Evolutionary conservation across 768 basidiomycete genomes (phyloP), one percentile per base, ranked within the genome.

Genomic region (Coprinopsis cinerea): DNA sequence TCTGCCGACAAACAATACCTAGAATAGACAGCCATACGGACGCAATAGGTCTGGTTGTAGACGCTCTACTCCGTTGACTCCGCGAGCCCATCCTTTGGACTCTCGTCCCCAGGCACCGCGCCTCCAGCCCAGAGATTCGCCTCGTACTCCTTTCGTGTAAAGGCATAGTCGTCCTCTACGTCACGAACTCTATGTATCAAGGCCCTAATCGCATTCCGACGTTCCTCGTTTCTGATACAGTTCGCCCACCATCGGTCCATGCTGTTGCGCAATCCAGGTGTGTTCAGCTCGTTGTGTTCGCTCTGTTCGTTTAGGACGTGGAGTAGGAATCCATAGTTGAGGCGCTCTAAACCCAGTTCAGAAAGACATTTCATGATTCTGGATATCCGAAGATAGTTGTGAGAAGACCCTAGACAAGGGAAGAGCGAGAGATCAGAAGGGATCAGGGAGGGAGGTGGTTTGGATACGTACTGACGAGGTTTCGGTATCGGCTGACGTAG

Each of bases 181-280:
- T 57, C 53, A 45, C 85, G 75, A 34, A 79, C 82, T 45, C 70
- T 73, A 44, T 55, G 49, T 26, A 87, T 77, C 46, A 75, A 53
- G n/a, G 59, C 63, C 25, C 70, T 67, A 32, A 88, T 70, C 75
- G 77, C 82, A 22, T 64, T 59, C 54, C 85, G 70, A 53, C 85
- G 82, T 52, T 69, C 65, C n/a, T 74, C 71, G 54, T 82, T 72
- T 52, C 86, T 71, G 44, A 86, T 66, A 59, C 85, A 88, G 57
- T 84, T 84, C 17, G 79, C 78, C 86, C 86, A 88, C 82, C 83
- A 89, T 49, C 72, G 68, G 53, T 86, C 86, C 84, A 88, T 87
- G 61, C 86, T 88, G 54, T 66, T 64, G 43, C 64, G 61, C 43
- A 87, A 66, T 10, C 64, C 64, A 9, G 58, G 55, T n/a, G 75